Evolutionary conservation across 2,329 filamentous ascomycete species (phyloP), one percentile per base, ranked within the genome.

Genomic region (Alternaria triticina): DNA sequence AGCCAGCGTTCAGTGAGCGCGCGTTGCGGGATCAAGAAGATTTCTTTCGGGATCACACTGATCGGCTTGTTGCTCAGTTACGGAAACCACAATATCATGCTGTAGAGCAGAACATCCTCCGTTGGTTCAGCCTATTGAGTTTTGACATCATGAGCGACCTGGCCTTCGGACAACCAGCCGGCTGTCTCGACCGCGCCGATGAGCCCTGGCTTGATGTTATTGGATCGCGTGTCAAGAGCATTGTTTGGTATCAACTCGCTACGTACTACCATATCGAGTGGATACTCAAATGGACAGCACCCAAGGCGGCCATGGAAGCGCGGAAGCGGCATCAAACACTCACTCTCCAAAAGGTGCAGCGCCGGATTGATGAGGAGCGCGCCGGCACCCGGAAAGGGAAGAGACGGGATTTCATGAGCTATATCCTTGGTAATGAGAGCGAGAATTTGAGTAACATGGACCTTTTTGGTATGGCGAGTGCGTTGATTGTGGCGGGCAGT

Each of bases 71-170:
- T 13, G 7, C 11, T 20, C 44, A 57, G 28, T 28, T 57, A 28
- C 55, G 55, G 15, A 50, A 25, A 20, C 44, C 55, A n/a, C 28
- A 49, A 2, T 49, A 57, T 15, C n/a, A 45, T 57, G 13, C 45
- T 23, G 28, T 22, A 11, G 13, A 57, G 28, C 55, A 57, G 45
- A 57, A 57, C 5, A 50, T 57, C 5, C 9, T 49, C 11, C 55
- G 55, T 4, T 57, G 55, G 55, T 57, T 57, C 45, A 33, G 44
- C 6, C 55, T 57, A 1, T 30, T 57, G 28, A 57, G 55, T 50
- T 57, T 57, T 22, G 55, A 57, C 15, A 50, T 57, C 28, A 49
- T 57, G 36, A 57, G 55, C 45, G 55, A 57, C 27, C 44, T 57
- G 12, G 55, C 55, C 20, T 57, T 57, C 1, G 44, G 55, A 40